Conservation (phyloP, 805 yeast species). For the Hanseniaspora jakobsenii region DNA sequence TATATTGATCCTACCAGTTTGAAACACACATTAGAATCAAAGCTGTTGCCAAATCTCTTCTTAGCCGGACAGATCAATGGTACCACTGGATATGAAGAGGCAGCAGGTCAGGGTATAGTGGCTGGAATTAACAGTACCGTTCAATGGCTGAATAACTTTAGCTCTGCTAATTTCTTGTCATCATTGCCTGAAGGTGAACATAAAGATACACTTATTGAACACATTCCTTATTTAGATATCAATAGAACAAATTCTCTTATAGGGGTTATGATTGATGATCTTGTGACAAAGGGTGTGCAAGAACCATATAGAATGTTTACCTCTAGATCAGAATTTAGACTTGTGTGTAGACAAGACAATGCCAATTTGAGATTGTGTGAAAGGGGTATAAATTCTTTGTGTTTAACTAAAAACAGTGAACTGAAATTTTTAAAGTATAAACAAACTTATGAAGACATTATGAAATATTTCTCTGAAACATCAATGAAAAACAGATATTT, state of each 20-base stretch:
- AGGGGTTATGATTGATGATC: slow-evolving; percentile 88
- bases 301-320: slow-evolving; percentile 99
- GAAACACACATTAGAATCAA: slow-evolving; percentile 66
- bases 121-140: slow-evolving; percentile 96
- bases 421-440: slow-evolving; percentile 35
- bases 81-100: slow-evolving; percentile 98
- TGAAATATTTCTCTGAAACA: slow-evolving; percentile 35
- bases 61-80: slow-evolving; percentile 98
- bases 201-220: too few relatives aligned
- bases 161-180: too few relatives aligned
- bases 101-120: slow-evolving; percentile 89
- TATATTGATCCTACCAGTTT: slow-evolving; percentile 89
- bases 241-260: slow-evolving; percentile 75
- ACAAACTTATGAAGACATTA: slow-evolving; percentile 33
- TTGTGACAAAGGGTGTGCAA: slow-evolving; percentile 86
- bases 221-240: slow-evolving; percentile 33
- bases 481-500: slow-evolving; percentile 49
- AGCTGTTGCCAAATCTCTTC: slow-evolving; percentile 60
- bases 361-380: slow-evolving; percentile 79
- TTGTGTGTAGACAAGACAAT: slow-evolving; percentile 83
- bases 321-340: slow-evolving; percentile 84
- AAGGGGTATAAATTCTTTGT: slow-evolving; percentile 53
- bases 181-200: too few relatives aligned
- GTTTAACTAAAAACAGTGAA: slow-evolving; percentile 52
- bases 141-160: slow-evolving; percentile 27